Conservation (phyloP, 495 filamentous ascomycete genomes). For the Tuber indicum region DNA sequence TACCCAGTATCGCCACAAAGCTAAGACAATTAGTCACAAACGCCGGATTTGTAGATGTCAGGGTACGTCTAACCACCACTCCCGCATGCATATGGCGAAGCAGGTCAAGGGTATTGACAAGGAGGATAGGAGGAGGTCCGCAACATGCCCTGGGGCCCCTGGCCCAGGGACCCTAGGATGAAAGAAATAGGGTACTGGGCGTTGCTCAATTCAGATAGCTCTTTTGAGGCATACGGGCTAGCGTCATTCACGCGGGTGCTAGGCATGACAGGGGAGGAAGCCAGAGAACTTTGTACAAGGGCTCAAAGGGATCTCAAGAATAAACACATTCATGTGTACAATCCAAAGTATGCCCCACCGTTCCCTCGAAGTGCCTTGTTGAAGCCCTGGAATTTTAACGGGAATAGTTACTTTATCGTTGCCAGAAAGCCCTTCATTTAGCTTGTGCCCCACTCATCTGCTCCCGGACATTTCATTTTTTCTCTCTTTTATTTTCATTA, state of each 20-base stretch:
- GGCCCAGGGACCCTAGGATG: conserved; percentile 33
- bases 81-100: background rate
- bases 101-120: background rate
- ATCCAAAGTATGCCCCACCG: conserved; percentile 15
- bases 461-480: background rate
- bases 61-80: background rate
- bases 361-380: background rate
- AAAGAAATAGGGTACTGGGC: conserved; percentile 35
- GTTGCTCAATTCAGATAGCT: conserved; percentile 24
- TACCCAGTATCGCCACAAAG: conserved; percentile 7
- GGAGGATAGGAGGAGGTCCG: conserved; percentile 16
- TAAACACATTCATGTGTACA: conserved; percentile 32
- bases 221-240: conserved; percentile 38
- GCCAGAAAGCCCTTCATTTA: conserved; percentile 17
- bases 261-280: conserved; percentile 27
- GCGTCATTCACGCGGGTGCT: conserved; percentile 35
- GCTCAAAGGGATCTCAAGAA: conserved; percentile 27
- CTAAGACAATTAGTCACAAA: conserved; percentile 11
- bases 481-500: background rate
- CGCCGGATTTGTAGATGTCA: conserved; percentile 31
- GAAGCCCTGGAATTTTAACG: background rate
- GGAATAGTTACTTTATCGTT: conserved; percentile 24
- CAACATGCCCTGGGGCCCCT: conserved; percentile 22
- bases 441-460: background rate
- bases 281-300: conserved; percentile 20